phyloP scores from a whole-genome alignment of 23 red algal genomes.

The Cyanidioschyzon merolae region DNA sequence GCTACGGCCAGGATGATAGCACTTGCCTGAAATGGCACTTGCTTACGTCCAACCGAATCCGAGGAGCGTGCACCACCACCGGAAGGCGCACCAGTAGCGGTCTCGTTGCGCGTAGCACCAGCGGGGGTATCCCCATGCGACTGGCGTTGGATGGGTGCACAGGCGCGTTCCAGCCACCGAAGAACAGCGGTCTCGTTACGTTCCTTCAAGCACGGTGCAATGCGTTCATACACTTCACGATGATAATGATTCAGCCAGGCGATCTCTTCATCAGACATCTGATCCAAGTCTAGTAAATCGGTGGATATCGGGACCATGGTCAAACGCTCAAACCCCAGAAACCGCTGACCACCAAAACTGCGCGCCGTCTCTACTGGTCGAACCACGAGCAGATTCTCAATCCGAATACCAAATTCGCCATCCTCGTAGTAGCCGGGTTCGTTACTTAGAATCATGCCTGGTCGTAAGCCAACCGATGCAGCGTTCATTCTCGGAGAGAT shows the following conservation, averaged over 20 bases:
- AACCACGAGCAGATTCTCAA: conserved; percentile 74
- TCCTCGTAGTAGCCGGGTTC: conserved; percentile 96
- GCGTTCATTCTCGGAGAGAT: conserved; percentile 50
- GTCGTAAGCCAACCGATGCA: conserved; percentile 35
- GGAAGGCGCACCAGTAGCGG: background rate
- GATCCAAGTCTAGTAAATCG: conserved; percentile 35
- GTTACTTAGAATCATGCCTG: conserved; percentile 81
- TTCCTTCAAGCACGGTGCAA: conserved; percentile 32
- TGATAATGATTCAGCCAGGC: conserved; percentile 84
- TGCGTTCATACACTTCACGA: conserved; percentile 34
- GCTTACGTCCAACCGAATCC: background rate
- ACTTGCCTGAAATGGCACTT: background rate
- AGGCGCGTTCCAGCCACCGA: background rate
- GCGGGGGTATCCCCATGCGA: background rate
- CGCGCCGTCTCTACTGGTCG: conserved; percentile 37
- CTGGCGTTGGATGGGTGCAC: background rate
- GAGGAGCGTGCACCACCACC: background rate
- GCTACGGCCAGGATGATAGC: background rate
- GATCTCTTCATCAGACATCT: conserved; percentile 47
- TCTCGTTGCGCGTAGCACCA: background rate
- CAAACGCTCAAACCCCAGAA: conserved; percentile 66
- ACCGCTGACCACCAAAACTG: conserved; percentile 53
- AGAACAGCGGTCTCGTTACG: background rate
- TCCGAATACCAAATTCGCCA: conserved; percentile 80
- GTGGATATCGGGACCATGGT: conserved; percentile 66